phyloP scores from a whole-genome alignment of 108 stramenopile species.

The Pseudonitzschia pungens region DNA sequence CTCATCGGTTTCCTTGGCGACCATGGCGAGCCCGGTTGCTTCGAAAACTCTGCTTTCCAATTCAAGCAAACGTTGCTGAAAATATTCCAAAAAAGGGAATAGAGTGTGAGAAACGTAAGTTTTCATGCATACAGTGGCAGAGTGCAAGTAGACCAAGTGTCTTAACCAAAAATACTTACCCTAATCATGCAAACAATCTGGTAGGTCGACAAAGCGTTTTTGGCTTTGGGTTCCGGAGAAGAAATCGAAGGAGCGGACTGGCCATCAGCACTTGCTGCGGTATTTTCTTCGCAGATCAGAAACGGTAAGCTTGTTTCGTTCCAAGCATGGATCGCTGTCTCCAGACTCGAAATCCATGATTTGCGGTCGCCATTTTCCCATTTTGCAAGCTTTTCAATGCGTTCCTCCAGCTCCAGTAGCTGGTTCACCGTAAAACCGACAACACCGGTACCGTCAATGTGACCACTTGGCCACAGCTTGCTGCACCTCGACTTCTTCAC shows the following conservation, averaged over 20 bases:
- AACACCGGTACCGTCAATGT: slow-evolving; percentile 62
- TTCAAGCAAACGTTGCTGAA: slow-evolving; percentile 43
- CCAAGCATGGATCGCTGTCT: slow-evolving; percentile 59
- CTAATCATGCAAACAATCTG: slow-evolving; percentile 51
- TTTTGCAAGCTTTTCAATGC: slow-evolving; percentile 56
- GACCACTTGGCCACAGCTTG: slow-evolving; percentile 40
- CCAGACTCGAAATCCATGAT: slow-evolving; percentile 58
- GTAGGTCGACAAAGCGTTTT: slow-evolving; percentile 21
- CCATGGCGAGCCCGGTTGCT: slow-evolving; percentile 62
- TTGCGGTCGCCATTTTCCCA: slow-evolving; percentile 58
- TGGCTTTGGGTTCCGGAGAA: slow-evolving; percentile 9
- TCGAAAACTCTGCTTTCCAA: slow-evolving; percentile 53
- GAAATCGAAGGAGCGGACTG: not conserved
- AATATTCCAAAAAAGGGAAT: not conserved
- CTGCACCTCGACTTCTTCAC: slow-evolving; percentile 31
- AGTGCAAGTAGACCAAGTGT: not conserved
- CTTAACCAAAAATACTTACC: slow-evolving; percentile 34
- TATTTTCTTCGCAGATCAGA: slow-evolving; percentile 9
- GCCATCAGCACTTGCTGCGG: not conserved
- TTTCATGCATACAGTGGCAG: not conserved
- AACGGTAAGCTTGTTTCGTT: slow-evolving; percentile 33
- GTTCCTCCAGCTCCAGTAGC: slow-evolving; percentile 62
- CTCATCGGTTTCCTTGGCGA: slow-evolving; percentile 59
- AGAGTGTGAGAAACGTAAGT: not conserved
- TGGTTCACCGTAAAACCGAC: slow-evolving; percentile 58